phyloP scores from a whole-genome alignment of 352 stramenopile species.

The Blastocystis hominis region DNA sequence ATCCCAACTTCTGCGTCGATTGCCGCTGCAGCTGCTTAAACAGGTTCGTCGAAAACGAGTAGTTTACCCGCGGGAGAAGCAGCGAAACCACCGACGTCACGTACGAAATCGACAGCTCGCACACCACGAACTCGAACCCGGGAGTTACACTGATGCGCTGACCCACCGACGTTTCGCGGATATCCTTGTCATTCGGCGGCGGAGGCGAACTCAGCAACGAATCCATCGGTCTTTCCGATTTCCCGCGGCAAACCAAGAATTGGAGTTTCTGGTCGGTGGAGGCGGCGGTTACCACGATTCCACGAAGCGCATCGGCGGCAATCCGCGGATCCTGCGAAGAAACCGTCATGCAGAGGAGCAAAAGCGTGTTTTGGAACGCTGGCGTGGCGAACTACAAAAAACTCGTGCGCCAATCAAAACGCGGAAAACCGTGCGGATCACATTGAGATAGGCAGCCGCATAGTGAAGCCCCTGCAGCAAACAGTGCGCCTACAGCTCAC shows the following conservation, averaged over 20 bases:
- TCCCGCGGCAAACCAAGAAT: background rate
- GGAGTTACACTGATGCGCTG: background rate
- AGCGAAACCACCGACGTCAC: background rate
- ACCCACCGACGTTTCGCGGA: background rate
- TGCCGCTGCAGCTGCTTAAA: slow-evolving; percentile 47
- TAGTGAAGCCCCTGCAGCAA: background rate
- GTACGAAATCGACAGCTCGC: background rate
- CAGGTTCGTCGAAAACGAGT: slow-evolving; percentile 23
- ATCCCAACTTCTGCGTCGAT: background rate
- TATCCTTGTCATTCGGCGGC: background rate
- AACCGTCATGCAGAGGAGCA: background rate
- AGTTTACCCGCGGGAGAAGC: slow-evolving; percentile 16
- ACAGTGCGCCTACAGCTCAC: background rate
- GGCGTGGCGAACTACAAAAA: slow-evolving; percentile 2
- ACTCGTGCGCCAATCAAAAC: background rate
- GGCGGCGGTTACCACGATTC: background rate
- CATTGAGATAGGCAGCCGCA: background rate
- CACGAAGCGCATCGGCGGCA: background rate
- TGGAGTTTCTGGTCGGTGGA: background rate
- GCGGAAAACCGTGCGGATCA: background rate
- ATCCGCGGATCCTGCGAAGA: background rate
- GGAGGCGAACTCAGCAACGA: background rate
- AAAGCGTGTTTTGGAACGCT: slow-evolving; percentile 6
- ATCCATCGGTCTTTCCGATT: background rate
- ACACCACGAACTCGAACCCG: background rate